phyloP scores from a whole-genome alignment of 805 yeast genomes.

The Candida cerambycidarum region DNA sequence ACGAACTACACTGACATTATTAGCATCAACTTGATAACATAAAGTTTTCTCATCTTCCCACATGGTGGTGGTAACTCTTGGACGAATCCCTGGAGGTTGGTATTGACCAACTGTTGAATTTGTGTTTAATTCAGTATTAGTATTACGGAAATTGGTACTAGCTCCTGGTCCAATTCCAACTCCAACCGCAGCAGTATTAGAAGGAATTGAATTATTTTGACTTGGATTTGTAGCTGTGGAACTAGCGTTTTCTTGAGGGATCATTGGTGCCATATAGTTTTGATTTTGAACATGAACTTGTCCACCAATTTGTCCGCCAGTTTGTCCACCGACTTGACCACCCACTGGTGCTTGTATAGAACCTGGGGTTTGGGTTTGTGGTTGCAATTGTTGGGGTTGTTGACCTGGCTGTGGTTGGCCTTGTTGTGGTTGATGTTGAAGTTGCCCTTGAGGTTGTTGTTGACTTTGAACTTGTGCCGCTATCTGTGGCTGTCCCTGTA shows the following conservation, averaged over 20 bases:
- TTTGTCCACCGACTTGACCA: not conserved
- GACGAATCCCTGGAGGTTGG: constrained; percentile 51
- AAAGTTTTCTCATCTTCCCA: constrained; percentile 89
- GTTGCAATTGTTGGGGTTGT: not conserved
- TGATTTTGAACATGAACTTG: not conserved
- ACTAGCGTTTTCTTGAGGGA: not conserved
- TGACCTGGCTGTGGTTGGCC: not conserved
- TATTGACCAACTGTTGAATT: constrained; percentile 41
- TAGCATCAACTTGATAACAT: constrained; percentile 83
- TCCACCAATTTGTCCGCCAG: not conserved
- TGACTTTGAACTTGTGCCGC: constrained; percentile 14
- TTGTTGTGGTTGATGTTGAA: constrained; percentile 1
- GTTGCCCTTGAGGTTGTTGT: constrained; percentile 5
- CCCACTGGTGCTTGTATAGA: not conserved
- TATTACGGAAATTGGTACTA: constrained; percentile 15
- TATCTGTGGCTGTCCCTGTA: constrained; percentile 1
- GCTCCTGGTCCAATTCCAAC: constrained; percentile 9
- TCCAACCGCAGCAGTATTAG: too few species aligned
- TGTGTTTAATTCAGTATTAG: constrained; percentile 3
- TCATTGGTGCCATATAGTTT: constrained; percentile 5
- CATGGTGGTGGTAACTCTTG: constrained; percentile 78
- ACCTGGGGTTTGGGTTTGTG: not conserved
- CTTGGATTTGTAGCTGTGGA: not conserved
- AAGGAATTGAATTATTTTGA: not conserved
- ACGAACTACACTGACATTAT: constrained; percentile 76